These are phyloP conservation scores for Phialophora tarda DNA, from an alignment of 2,329 filamentous ascomycete species.

Conservation along the genomic window DNA sequence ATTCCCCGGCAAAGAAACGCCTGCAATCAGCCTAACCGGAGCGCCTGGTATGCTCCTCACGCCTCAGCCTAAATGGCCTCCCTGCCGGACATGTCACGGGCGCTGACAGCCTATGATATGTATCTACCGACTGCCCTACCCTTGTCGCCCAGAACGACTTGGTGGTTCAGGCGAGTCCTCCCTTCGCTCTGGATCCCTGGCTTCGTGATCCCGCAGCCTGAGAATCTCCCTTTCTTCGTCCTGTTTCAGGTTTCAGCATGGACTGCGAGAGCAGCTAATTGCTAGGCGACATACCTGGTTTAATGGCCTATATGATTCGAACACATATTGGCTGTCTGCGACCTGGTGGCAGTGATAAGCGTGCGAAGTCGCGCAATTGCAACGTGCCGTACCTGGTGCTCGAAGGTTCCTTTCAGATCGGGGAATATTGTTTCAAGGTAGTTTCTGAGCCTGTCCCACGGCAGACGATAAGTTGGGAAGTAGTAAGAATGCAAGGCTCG, in stretches of 20 bases:
- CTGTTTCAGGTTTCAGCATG: neutral
- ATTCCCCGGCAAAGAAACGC: neutral
- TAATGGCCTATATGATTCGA: neutral
- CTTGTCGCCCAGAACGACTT: neutral
- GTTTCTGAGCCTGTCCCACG: neutral
- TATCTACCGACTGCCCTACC: neutral
- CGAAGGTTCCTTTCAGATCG: neutral
- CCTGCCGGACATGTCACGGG: neutral
- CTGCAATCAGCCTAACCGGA: neutral
- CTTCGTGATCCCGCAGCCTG: neutral
- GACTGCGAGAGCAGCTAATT: neutral
- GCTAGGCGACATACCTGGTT: neutral
- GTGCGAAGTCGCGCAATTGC: neutral
- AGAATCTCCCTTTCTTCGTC: neutral
- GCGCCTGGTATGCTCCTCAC: neutral
- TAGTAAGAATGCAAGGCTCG: neutral
- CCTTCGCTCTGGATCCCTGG: neutral
- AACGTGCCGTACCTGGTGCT: neutral
- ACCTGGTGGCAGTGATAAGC: neutral
- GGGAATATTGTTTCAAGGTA: slow-evolving; percentile 1
- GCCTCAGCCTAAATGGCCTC: neutral
- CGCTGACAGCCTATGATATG: neutral
- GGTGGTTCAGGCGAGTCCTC: neutral
- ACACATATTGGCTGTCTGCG: neutral
- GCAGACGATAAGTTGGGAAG: neutral